Percentiles rank a stretch among this genome's conserved stretches.
Evolutionary conservation across 805 yeast species (phyloP).

Genomic region (Suhomyces tanzawaensis): DNA sequence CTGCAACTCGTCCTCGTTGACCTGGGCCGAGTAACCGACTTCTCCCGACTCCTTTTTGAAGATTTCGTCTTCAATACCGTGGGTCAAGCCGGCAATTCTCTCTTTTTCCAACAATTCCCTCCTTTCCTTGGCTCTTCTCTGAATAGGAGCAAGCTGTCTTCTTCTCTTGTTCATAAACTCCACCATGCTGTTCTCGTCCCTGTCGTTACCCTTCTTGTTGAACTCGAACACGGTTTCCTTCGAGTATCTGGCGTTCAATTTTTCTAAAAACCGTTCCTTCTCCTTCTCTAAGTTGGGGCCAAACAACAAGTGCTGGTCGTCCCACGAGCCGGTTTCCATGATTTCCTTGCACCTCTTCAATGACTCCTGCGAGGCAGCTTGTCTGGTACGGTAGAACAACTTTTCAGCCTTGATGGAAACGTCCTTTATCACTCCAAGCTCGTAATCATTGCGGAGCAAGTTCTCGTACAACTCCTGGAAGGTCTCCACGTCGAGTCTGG

Average conservation of each 20-base stretch:
- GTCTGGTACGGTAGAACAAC: conserved; percentile 79
- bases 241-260: conserved; percentile 62
- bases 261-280: conserved; percentile 67
- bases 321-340: conserved; percentile 72
- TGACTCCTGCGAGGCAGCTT: conserved; percentile 84
- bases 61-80: conserved; percentile 71
- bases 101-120: conserved; percentile 67
- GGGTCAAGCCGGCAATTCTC: conserved; percentile 70
- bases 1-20: conserved; percentile 46
- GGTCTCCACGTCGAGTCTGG: conserved; percentile 67
- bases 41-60: conserved; percentile 50
- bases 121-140: conserved; percentile 71
- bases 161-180: conserved; percentile 86
- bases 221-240: conserved; percentile 96
- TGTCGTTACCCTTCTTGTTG: conserved; percentile 46
- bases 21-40: conserved; percentile 41
- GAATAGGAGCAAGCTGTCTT: conserved; percentile 84
- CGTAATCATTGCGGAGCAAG: conserved; percentile 61
- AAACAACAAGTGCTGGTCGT: conserved; percentile 76
- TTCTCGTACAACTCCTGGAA: conserved; percentile 70
- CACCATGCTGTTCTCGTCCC: conserved; percentile 62
- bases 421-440: conserved; percentile 57
- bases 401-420: conserved; percentile 88
- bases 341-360: conserved; percentile 82
- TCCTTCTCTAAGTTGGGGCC: conserved; percentile 75